phyloP scores from a whole-genome alignment of 345 rosid species.

The Punica granatum region DNA sequence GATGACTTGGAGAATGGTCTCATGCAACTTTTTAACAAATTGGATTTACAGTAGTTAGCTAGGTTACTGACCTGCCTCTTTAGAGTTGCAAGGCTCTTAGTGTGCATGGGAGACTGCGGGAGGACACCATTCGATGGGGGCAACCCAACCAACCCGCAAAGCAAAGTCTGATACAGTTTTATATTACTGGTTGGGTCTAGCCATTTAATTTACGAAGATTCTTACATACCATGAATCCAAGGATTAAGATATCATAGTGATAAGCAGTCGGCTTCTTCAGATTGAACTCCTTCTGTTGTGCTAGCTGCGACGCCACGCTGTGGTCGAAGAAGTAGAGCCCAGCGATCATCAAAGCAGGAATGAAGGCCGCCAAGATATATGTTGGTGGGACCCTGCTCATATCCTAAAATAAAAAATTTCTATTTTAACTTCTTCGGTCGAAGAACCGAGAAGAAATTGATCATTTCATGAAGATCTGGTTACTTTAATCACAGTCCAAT shows the following conservation, averaged over 20 bases:
- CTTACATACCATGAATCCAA: slow-evolving; percentile 54
- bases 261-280: slow-evolving; percentile 77
- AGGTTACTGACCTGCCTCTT: slow-evolving; percentile 43
- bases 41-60: not conserved
- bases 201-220: not conserved
- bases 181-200: not conserved
- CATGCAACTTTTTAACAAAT: not conserved
- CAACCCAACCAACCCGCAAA: slow-evolving; percentile 76
- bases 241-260: slow-evolving; percentile 64
- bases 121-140: slow-evolving; percentile 92
- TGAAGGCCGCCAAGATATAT: slow-evolving; percentile 56
- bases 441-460: not conserved
- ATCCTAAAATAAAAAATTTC: slow-evolving; percentile 36
- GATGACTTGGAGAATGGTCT: not conserved
- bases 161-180: slow-evolving; percentile 40
- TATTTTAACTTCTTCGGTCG: not conserved
- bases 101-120: slow-evolving; percentile 90
- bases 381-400: slow-evolving; percentile 55
- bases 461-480: not conserved
- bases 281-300: slow-evolving; percentile 83
- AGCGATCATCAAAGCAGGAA: slow-evolving; percentile 76
- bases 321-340: slow-evolving; percentile 85
- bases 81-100: slow-evolving; percentile 43
- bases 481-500: slow-evolving; percentile 80
- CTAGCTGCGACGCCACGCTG: slow-evolving; percentile 73